Conservation (phyloP, 2,329 filamentous ascomycete species). For the Coniochaeta prunicola region DNA sequence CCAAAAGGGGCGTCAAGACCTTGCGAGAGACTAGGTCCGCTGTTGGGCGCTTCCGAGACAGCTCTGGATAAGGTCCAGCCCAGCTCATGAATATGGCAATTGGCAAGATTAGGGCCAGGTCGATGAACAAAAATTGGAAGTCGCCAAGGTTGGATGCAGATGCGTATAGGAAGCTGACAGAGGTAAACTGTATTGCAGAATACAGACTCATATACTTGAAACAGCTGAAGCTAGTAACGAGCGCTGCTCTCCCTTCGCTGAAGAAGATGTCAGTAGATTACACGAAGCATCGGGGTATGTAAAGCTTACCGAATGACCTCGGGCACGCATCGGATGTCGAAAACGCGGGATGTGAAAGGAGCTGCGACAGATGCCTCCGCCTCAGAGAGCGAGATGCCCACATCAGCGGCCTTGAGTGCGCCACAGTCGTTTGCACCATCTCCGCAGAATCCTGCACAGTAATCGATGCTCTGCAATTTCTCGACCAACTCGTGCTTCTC, state of each 20-base stretch:
- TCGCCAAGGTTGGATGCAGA: conserved; percentile 91
- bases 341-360: conserved; percentile 89
- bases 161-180: conserved; percentile 92
- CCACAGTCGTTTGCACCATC: conserved; percentile 98
- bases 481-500: conserved; percentile 98
- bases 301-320: conserved; percentile 72
- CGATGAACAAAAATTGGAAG: conserved; percentile 95
- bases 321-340: conserved; percentile 93
- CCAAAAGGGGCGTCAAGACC: conserved; percentile 80
- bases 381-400: conserved; percentile 93
- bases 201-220: conserved; percentile 99
- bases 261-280: conserved; percentile 7
- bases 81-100: conserved; percentile 99
- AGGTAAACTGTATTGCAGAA: conserved; percentile 98
- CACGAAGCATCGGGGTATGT: background rate
- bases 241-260: conserved; percentile 83
- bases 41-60: conserved; percentile 81
- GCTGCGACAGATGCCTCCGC: conserved; percentile 98
- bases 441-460: conserved; percentile 92
- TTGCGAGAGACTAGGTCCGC: conserved; percentile 90
- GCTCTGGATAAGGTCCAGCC: conserved; percentile 72
- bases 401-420: conserved; percentile 92
- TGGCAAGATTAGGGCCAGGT: conserved; percentile 83
- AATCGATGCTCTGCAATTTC: conserved; percentile 92
- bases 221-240: conserved; percentile 98